Evolutionary conservation across 371 early-diverging fungal species (phyloP).

Genomic region (Zychaea mexicana): DNA sequence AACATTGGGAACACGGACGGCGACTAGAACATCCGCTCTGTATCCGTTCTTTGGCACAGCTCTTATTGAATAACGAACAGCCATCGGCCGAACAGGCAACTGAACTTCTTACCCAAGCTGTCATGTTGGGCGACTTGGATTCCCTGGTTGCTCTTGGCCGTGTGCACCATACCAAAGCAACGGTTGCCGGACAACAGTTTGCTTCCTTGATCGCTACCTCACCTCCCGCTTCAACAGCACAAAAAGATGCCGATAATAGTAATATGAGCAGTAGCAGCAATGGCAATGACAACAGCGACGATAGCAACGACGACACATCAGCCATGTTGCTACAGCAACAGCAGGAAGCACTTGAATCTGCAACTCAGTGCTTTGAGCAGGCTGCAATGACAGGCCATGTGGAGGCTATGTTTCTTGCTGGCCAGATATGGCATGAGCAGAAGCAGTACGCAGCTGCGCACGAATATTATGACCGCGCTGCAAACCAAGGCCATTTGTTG

Average conservation of each 20-base stretch:
- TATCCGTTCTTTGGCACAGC: slow-evolving; percentile 22
- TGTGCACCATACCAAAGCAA: slow-evolving; percentile 14
- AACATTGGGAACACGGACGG: slow-evolving; percentile 37
- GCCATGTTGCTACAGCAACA: slow-evolving; percentile 16
- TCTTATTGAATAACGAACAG: slow-evolving; percentile 10
- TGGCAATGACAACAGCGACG: slow-evolving; percentile 8
- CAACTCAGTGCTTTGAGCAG: slow-evolving; percentile 38
- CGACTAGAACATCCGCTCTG: slow-evolving; percentile 30
- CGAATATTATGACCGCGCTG: slow-evolving; percentile 42
- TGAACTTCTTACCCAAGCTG: slow-evolving; percentile 19
- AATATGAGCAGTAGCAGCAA: neutral
- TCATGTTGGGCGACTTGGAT: slow-evolving; percentile 15
- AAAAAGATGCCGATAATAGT: neutral
- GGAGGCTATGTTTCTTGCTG: slow-evolving; percentile 46
- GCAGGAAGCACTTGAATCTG: slow-evolving; percentile 36
- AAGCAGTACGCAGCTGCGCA: slow-evolving; percentile 48
- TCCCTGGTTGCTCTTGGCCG: slow-evolving; percentile 19
- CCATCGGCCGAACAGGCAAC: slow-evolving; percentile 7
- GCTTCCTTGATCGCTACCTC: neutral
- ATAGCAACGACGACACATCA: neutral
- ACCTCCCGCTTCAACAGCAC: neutral
- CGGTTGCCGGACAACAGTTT: neutral
- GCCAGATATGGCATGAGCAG: slow-evolving; percentile 47
- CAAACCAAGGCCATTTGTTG: slow-evolving; percentile 34
- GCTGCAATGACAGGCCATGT: slow-evolving; percentile 42